Base-by-base conservation (phyloP, 306 rosid species). In the Vigna hirtella region DNA sequence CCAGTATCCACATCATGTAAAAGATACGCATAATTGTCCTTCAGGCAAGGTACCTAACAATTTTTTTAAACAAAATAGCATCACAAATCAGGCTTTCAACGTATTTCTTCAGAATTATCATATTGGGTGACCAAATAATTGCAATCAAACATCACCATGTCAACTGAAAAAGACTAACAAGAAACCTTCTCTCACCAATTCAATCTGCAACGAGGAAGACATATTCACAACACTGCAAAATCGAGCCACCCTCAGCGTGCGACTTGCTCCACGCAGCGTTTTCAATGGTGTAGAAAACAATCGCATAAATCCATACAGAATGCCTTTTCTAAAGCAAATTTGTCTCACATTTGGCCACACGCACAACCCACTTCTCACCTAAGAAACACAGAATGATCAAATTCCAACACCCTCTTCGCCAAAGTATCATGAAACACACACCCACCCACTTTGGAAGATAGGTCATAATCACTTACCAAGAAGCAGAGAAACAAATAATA, bases 1-100 rank as follows among this genome's bases (percentile, higher is more conserved):
- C 99, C 99, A 30, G 99, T 95, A 83, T 90, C 95, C 81, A 85
- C 88, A 72, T 95, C 99, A 52, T 95, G 97, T 76, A 95, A 79
- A 28, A 95, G 93, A 83, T 92, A 95, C 1, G 99, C 96, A 77
- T 95, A 92, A 77, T 95, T 95, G 86, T 95, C 97, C 42, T 83
- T 80, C 73, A 95, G 88, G 76, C 99, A 95, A 42, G 98, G 98
- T 63, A 95, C 97, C 99, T 95, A 85, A 52, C 52, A 82, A 48
- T 61, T 22, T 72, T 78, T 45, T 3, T 5, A 0, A 45, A 66
- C 8, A 17, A 1, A 13, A 56, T 36, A 58, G 67, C 3, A 0
- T 36, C 30, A 59, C 24, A 59, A 3, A 18, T 56, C 38, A 74
- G 45, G 28, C 52, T 58, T 68, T 58, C 69, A 43, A 22, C 43